Base-by-base conservation (phyloP, 352 stramenopile species). In the Globisporangium ultimum region DNA sequence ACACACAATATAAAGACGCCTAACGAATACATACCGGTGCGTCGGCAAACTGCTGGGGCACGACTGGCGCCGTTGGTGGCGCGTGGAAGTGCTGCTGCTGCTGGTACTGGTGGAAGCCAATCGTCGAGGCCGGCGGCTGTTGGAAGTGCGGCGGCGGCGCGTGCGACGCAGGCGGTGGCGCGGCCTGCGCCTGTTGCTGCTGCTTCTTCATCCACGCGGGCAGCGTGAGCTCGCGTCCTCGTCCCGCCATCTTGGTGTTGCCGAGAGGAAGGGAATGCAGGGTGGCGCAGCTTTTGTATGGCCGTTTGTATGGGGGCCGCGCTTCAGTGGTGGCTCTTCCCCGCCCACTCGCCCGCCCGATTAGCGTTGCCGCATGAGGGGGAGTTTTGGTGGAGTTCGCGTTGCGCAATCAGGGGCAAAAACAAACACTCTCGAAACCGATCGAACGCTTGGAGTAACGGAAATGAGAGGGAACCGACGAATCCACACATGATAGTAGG, bases 181-280 rank as follows among this genome's bases (percentile, higher is more conserved):
- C 64, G 60, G 55, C 64, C 54, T 43, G 60, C 17, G 50, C 55
- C 47, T 64, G 53, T 55, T 69, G 53, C 40, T 92, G 78, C 63
- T 89, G 78, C 67, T 93, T 89, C 66, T 87, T 92, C 84, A 95
- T 93, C 87, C 87, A 96, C 63, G 87, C 87, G 20, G 87, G 87
- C 51, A 96, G 73, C 69, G 83, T 93, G 62, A 96, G 78, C 60
- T 89, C 83, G 28, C 84, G 80, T 71, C 87, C 87, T 45, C 87
- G 79, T 20, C 84, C 87, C n/a, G 79, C 81, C 81, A 91, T 91
- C 24, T 75, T 34, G 17, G 28, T 61, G 42, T 20, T 59, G 42
- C 22, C 28, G 14, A 55, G 15, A 40, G 36, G 20, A 40, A 42
- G 11, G 38, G 8, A 38, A 20, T n/a, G 28, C 40, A 18, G 15